phyloP scores from a whole-genome alignment of 106 monocot genomes.

The Dendrobium nobile region DNA sequence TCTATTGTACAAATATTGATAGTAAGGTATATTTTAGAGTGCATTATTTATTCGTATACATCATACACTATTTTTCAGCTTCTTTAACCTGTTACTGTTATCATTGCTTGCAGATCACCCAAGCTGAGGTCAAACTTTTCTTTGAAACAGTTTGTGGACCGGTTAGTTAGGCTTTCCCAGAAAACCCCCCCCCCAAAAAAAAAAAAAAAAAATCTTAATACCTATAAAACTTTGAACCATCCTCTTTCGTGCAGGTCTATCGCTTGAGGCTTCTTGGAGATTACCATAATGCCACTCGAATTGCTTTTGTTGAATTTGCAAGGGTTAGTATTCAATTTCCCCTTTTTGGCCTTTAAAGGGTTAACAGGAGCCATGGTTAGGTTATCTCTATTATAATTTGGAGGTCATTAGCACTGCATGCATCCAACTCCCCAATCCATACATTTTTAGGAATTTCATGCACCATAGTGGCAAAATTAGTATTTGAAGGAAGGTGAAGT shows the following conservation, averaged over 20 bases:
- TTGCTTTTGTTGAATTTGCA: conserved; percentile 48
- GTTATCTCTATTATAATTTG: neutral
- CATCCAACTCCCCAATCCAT: no score
- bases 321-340: conserved; percentile 16
- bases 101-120: conserved; percentile 26
- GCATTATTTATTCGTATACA: neutral
- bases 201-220: neutral
- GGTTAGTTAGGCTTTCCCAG: conserved; percentile 14
- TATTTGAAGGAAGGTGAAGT: no score
- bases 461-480: no score
- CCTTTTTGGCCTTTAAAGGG: neutral
- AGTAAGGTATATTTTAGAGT: conserved; percentile 25
- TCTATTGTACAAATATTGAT: conserved; percentile 57
- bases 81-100: neutral
- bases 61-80: neutral
- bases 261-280: conserved; percentile 47
- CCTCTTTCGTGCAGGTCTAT: conserved; percentile 8
- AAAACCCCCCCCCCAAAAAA: neutral
- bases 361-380: neutral
- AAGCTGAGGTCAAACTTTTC: conserved; percentile 40
- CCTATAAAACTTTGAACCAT: neutral
- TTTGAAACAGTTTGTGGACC: conserved; percentile 43
- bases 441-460: no score
- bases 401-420: no score
- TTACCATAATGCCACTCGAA: conserved; percentile 42